phyloP scores from a whole-genome alignment of 441 rosid genomes.

The Euphorbia celastroides region DNA sequence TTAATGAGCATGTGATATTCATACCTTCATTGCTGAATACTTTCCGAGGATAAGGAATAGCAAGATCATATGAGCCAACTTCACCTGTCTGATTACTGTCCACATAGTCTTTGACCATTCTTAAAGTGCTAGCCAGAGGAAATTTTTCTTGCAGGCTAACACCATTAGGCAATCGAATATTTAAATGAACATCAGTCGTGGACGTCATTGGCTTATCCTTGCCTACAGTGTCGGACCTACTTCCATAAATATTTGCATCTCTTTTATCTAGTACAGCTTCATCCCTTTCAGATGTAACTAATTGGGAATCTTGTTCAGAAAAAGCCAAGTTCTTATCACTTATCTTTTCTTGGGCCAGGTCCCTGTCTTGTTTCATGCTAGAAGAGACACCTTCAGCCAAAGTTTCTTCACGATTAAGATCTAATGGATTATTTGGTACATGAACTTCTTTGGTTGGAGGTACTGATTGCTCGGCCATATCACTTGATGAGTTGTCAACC shows the following conservation, averaged over 20 bases:
- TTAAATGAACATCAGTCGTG: slow-evolving; percentile 52
- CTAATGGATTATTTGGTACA: slow-evolving; percentile 22
- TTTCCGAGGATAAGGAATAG: slow-evolving; percentile 73
- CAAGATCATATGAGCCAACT: slow-evolving; percentile 61
- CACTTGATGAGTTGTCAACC: slow-evolving; percentile 16
- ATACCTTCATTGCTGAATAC: slow-evolving; percentile 72
- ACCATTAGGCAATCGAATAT: slow-evolving; percentile 69
- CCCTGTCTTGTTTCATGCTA: too few relatives aligned
- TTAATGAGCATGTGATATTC: slow-evolving; percentile 18
- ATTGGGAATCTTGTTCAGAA: slow-evolving; percentile 16
- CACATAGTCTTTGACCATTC: slow-evolving; percentile 65
- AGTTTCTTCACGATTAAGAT: slow-evolving; percentile 21
- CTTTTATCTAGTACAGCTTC: slow-evolving; percentile 19
- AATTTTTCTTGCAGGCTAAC: slow-evolving; percentile 65
- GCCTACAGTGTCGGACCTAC: slow-evolving; percentile 15
- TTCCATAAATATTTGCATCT: slow-evolving; percentile 21
- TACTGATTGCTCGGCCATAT: slow-evolving; percentile 24
- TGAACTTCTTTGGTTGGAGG: slow-evolving; percentile 24
- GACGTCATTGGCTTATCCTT: slow-evolving; percentile 19
- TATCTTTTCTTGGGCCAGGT: slow-evolving; percentile 16
- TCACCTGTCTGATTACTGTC: slow-evolving; percentile 44
- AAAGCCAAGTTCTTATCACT: slow-evolving; percentile 20
- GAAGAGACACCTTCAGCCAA: slow-evolving; percentile 27
- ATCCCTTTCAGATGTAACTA: slow-evolving; percentile 15
- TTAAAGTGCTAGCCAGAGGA: slow-evolving; percentile 45